Evolutionary conservation across 331 rosid genomes (phyloP).

Genomic region (Telfairia occidentalis): DNA sequence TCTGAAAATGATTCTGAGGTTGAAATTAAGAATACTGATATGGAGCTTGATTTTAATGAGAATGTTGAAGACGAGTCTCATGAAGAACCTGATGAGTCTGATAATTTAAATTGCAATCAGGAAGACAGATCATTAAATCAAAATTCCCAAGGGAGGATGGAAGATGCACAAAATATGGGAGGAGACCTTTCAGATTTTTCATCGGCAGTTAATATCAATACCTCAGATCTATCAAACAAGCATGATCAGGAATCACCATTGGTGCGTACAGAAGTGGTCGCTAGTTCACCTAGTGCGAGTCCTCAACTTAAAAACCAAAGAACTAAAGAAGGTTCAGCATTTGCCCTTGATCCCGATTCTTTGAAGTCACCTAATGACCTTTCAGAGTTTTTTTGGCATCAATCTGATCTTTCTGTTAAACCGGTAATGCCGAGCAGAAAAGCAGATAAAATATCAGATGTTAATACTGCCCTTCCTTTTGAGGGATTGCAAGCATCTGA

Average conservation of each 20-base stretch:
- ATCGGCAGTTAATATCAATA: slow-evolving; percentile 26
- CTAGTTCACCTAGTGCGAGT: slow-evolving; percentile 51
- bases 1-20: slow-evolving; percentile 80
- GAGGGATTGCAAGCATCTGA: slow-evolving; percentile 75
- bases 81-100: slow-evolving; percentile 66
- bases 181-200: slow-evolving; percentile 36
- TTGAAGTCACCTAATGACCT: slow-evolving; percentile 42
- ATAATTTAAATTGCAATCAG: slow-evolving; percentile 32
- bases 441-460: slow-evolving; percentile 61
- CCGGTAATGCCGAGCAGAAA: slow-evolving; percentile 98
- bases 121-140: slow-evolving; percentile 38
- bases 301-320: slow-evolving; percentile 67
- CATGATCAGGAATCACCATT: slow-evolving; percentile 53
- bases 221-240: slow-evolving; percentile 36
- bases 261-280: slow-evolving; percentile 39
- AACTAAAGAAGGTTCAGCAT: slow-evolving; percentile 55
- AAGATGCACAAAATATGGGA: slow-evolving; percentile 36
- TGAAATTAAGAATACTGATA: slow-evolving; percentile 87
- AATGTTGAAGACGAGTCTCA: slow-evolving; percentile 67
- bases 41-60: slow-evolving; percentile 97
- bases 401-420: slow-evolving; percentile 88
- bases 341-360: slow-evolving; percentile 50
- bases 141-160: slow-evolving; percentile 40
- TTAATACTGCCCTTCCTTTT: slow-evolving; percentile 69
- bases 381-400: slow-evolving; percentile 79